Evolutionary conservation across 768 basidiomycete genomes (phyloP).

Genomic region (Mycena filopes): DNA sequence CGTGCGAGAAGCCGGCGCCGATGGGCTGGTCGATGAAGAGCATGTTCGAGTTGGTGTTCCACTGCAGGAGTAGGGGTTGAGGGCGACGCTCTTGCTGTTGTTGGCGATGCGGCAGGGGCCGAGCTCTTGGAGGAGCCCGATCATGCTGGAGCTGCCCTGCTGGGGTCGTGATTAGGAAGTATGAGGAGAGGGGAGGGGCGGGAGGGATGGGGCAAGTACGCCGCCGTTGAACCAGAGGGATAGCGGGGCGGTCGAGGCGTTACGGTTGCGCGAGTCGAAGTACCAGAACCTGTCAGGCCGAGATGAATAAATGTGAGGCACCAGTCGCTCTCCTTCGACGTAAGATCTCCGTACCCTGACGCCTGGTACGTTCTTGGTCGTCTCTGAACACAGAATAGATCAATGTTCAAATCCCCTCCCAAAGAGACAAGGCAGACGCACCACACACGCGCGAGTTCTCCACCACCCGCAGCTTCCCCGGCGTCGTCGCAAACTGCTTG

Average conservation of each 20-base stretch:
- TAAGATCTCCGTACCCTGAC: constrained; percentile 56
- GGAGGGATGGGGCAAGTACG: constrained; percentile 37
- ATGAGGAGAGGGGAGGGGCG: background rate
- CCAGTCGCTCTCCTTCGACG: constrained; percentile 51
- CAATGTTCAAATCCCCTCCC: too few relatives aligned
- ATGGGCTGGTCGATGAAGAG: constrained; percentile 9
- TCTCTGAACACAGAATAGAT: constrained; percentile 7
- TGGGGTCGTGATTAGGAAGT: background rate
- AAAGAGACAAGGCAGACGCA: background rate
- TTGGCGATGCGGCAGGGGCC: constrained; percentile 64
- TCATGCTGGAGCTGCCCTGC: constrained; percentile 48
- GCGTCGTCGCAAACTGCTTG: constrained; percentile 31
- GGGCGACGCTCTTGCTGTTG: constrained; percentile 43
- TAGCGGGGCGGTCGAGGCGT: constrained; percentile 51
- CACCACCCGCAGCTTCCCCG: constrained; percentile 43
- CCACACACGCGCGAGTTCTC: constrained; percentile 53
- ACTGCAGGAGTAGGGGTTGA: constrained; percentile 43
- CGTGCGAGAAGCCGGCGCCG: constrained; percentile 5
- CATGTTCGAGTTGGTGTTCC: constrained; percentile 6
- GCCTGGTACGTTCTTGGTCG: constrained; percentile 48
- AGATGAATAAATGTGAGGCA: constrained; percentile 20
- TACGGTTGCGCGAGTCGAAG: constrained; percentile 52
- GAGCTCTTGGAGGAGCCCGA: constrained; percentile 66
- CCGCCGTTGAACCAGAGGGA: constrained; percentile 56
- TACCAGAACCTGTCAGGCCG: constrained; percentile 53